A percentile compares a stretch with the other conserved stretches of the same genome.
Conservation (phyloP, 139 green algal species). For the Auxenochlorella protothecoides region DNA sequence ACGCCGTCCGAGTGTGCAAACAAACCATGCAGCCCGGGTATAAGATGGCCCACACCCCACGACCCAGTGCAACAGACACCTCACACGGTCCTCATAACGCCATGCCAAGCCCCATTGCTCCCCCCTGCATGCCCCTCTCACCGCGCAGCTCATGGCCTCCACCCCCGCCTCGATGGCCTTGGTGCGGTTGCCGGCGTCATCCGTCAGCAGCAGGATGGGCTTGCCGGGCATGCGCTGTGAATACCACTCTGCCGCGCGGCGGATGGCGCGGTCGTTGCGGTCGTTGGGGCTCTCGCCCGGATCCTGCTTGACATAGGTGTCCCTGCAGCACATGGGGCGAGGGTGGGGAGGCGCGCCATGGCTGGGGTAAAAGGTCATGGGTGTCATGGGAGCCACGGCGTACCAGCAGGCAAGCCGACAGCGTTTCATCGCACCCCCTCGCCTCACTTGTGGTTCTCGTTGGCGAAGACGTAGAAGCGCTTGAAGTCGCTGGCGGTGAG, state of each 20-base stretch:
- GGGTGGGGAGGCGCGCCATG: too few relatives aligned
- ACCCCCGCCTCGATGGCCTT: slow-evolving; percentile 55
- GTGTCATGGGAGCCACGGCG: too few relatives aligned
- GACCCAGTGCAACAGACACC: too few relatives aligned
- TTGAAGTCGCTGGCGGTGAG: slow-evolving; percentile 41
- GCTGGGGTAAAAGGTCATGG: too few relatives aligned
- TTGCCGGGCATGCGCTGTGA: slow-evolving; percentile 9
- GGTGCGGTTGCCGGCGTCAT: slow-evolving; percentile 73
- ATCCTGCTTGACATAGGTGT: slow-evolving; percentile 58
- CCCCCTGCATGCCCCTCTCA: too few relatives aligned
- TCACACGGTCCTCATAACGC: too few relatives aligned
- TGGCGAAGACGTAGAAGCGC: slow-evolving; percentile 92
- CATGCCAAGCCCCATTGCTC: too few relatives aligned
- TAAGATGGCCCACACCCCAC: too few relatives aligned
- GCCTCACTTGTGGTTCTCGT: slow-evolving; percentile 77
- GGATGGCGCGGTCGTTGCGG: slow-evolving; percentile 97
- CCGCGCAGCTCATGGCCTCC: slow-evolving; percentile 33
- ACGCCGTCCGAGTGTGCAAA: too few relatives aligned
- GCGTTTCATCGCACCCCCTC: neutral
- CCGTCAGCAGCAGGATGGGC: slow-evolving; percentile 71
- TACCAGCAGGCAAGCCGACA: too few relatives aligned
- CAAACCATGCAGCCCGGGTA: too few relatives aligned
- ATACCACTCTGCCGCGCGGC: slow-evolving; percentile 74
- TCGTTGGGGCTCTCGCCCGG: slow-evolving; percentile 84
- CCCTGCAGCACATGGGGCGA: slow-evolving; percentile 21